Evolutionary conservation across 768 basidiomycete species (phyloP), one percentile per base, ranked within the genome.

Genomic region (Tylopilus subfusipes): DNA sequence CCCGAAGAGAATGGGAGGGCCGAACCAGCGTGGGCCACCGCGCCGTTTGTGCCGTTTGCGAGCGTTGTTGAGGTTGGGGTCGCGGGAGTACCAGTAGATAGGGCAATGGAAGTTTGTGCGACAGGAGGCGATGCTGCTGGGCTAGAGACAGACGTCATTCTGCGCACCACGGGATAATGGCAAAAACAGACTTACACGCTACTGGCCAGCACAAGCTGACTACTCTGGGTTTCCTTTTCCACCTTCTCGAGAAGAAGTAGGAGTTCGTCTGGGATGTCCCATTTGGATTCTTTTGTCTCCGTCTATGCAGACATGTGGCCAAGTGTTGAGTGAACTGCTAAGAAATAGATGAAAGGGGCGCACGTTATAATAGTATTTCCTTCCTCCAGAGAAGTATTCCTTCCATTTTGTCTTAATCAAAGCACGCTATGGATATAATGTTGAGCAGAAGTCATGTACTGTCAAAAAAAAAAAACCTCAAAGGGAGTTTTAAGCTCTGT

Each of bases 211-310:
- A 76, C 74, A 43, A 72, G 73, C 44, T 70, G 62, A 22, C 67
- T 75, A 13, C 66, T 64, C 45, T 76, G 77, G 5, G 75, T 73
- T 55, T 92, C 88, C 68, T 89, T 88, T 70, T 93, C 90, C 0
- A 95, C 87, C 62, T 86, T 90, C 67, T 91, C 88, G 34, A 93
- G 77, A 22, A 95, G 72, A n/a, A 90, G 78, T 22, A 88, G 73
- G 25, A 99, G 82, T 64, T 98, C 95, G 50, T 93, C 86, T 11
- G 97, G 97, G 84, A 96, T 88, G 55, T 96, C 93, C 97, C 97
- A 98, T 76, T 95, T 93, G 3, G 94, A 96, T 72, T 96, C 91
- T 62, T 93, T 96, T 29, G 85, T 82, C 39, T 89, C 85, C 30
- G 84, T 88, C 86, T 97, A 64, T 3, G 64, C 16, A 36, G 11